Percentiles rank a stretch among this genome's conserved stretches.
phyloP scores from a whole-genome alignment of 192 early-diverging fungal genomes.

The Podila horticola region DNA sequence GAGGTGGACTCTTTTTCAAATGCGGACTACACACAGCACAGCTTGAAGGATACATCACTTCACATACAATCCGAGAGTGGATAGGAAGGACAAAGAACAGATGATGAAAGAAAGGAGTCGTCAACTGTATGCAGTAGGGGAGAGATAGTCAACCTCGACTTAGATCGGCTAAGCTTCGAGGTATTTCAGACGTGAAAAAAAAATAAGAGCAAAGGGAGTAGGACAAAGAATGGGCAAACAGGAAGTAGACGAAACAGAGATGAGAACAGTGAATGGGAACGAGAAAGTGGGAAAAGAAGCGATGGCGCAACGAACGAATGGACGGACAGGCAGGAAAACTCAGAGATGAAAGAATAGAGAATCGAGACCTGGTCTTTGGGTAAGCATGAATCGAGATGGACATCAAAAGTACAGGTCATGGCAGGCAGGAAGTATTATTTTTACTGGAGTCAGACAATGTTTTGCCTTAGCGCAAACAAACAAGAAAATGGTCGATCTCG shows the following conservation, averaged over 20 bases:
- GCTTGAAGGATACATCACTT: too few relatives aligned
- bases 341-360: background rate
- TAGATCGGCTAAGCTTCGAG: background rate
- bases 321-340: background rate
- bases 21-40: too few relatives aligned
- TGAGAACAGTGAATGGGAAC: background rate
- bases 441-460: conserved; percentile 3
- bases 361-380: background rate
- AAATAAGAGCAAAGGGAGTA: background rate
- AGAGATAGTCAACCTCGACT: too few relatives aligned
- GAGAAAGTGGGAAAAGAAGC: conserved; percentile 1
- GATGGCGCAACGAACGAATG: background rate
- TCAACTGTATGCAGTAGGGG: too few relatives aligned
- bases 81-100: too few relatives aligned
- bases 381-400: background rate
- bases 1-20: too few relatives aligned
- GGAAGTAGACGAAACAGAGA: background rate
- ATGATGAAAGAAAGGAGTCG: too few relatives aligned
- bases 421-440: too few relatives aligned
- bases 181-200: background rate
- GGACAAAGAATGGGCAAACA: background rate
- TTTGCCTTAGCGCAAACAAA: background rate
- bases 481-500: too few relatives aligned
- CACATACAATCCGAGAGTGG: too few relatives aligned
- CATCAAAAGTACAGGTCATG: too few relatives aligned